Evolutionary conservation across 179 eudicot species (phyloP).

Genomic region (Silene noctiflora): DNA sequence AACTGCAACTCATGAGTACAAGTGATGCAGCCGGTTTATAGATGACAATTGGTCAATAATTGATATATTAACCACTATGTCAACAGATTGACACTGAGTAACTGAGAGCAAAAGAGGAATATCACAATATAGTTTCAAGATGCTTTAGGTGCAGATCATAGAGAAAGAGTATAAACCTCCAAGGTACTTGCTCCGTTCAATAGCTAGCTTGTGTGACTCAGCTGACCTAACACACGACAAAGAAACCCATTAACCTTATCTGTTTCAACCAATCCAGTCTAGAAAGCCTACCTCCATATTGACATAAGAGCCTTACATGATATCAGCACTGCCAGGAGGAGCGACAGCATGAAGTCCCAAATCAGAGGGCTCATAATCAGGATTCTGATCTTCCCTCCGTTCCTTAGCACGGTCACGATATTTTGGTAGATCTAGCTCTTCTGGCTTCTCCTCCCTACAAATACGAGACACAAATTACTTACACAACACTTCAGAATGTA

Average conservation of each 20-base stretch:
- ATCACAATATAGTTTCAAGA: background rate
- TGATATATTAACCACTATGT: background rate
- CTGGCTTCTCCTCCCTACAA: slow-evolving; percentile 78
- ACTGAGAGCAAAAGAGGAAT: background rate
- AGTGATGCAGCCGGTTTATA: background rate
- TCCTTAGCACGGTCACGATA: slow-evolving; percentile 96
- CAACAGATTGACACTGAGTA: background rate
- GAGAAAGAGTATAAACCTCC: slow-evolving; percentile 59
- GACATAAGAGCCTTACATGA: slow-evolving; percentile 44
- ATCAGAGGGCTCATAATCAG: slow-evolving; percentile 82
- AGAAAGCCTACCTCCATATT: background rate
- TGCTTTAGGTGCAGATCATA: background rate
- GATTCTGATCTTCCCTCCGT: slow-evolving; percentile 92
- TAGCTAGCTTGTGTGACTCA: slow-evolving; percentile 85
- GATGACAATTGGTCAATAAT: background rate
- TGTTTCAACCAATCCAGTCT: slow-evolving; percentile 9
- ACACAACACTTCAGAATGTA: background rate
- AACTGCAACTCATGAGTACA: background rate
- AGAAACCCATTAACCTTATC: slow-evolving; percentile 22
- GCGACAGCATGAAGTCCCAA: slow-evolving; percentile 96
- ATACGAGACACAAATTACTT: slow-evolving; percentile 10
- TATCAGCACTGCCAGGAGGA: slow-evolving; percentile 81
- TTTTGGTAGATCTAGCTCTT: slow-evolving; percentile 69
- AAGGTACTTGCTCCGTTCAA: slow-evolving; percentile 98
- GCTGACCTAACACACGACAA: slow-evolving; percentile 40